Base-by-base conservation (phyloP, 805 yeast genomes). In the Torulaspora quercuum region DNA sequence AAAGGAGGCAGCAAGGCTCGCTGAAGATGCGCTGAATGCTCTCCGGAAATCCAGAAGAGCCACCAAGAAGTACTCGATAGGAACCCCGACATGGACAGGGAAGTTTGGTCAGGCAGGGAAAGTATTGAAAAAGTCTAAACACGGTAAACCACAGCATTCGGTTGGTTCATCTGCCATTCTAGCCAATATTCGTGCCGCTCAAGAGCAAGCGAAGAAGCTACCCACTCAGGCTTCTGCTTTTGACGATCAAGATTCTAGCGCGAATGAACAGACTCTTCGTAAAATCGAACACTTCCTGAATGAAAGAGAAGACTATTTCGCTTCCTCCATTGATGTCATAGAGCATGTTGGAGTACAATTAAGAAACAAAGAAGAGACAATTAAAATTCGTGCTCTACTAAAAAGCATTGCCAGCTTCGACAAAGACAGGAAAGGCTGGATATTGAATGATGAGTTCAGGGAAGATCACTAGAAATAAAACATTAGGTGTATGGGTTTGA, bases 81-180 rank as follows among this genome's bases (percentile, higher is more conserved):
- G 95, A 4, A 79, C 82, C 0, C 97, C 97, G 0, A 90, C 98
- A 0, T 92, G 97, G 94, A 90, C 98, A 0, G 98, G 98, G 0
- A 76, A 75, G 48, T 86, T 81, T 67, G 98, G 98, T 0, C 59
- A 65, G 12, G 95, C 95, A 0, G 96, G 95, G 1, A 73, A 69
- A 46, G 60, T 68, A 19, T 64, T 63, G 0, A 63, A 45, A 31
- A 42, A 37, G 27, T 18, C 19, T 11, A 36, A 33, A 21, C 35
- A 32, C 7, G n/a, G 28, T 7, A 34, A 32, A 19, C 9, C 22
- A 9, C 25, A 20, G 27, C 35, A 25, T 15, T 8, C 28, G 5
- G 6, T 32, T 5, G 55, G 57, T 1, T 57, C 63, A 2, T 25
- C 50, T 1, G 44, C 49, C 9, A 50, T 57, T 20, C 40, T 53